Evolutionary conservation across 2,329 filamentous ascomycete species (phyloP).

Genomic region (Alternaria gansuensis): DNA sequence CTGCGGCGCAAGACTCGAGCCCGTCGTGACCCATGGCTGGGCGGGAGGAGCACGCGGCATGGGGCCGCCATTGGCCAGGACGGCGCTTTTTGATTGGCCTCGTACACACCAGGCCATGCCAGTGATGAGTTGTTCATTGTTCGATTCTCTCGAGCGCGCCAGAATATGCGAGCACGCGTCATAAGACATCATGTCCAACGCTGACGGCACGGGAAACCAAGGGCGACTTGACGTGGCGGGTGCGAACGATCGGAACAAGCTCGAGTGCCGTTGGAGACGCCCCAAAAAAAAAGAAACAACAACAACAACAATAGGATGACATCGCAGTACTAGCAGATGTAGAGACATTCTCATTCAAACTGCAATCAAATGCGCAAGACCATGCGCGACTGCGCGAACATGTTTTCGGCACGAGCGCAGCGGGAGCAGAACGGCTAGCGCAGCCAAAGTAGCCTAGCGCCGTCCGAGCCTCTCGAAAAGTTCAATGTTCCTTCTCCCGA

Average conservation of each 20-base stretch:
- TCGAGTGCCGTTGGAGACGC: not conserved
- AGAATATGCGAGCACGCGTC: slow-evolving; percentile 36
- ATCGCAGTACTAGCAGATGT: not conserved
- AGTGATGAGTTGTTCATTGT: slow-evolving; percentile 48
- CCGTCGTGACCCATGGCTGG: slow-evolving; percentile 27
- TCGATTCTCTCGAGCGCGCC: slow-evolving; percentile 27
- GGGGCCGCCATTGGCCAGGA: slow-evolving; percentile 15
- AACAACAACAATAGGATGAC: not conserved
- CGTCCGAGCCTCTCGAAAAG: slow-evolving; percentile 34
- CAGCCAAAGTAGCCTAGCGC: slow-evolving; percentile 37
- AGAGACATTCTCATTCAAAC: not conserved
- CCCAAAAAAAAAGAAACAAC: too few species aligned
- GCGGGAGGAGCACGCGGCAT: slow-evolving; percentile 17
- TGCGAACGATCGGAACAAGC: slow-evolving; percentile 5
- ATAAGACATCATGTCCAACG: slow-evolving; percentile 25
- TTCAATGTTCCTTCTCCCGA: slow-evolving; percentile 21
- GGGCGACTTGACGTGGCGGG: slow-evolving; percentile 25
- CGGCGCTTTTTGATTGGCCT: slow-evolving; percentile 33
- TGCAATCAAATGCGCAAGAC: not conserved
- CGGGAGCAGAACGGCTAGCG: slow-evolving; percentile 16
- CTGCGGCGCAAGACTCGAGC: slow-evolving; percentile 29
- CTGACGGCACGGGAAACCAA: slow-evolving; percentile 20
- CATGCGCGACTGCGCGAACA: not conserved
- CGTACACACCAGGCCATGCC: slow-evolving; percentile 28
- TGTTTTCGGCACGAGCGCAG: not conserved